Evolutionary conservation across 2,329 filamentous ascomycete species (phyloP), one percentile per base, ranked within the genome.

Genomic region (Drechslerella coelobrocha): DNA sequence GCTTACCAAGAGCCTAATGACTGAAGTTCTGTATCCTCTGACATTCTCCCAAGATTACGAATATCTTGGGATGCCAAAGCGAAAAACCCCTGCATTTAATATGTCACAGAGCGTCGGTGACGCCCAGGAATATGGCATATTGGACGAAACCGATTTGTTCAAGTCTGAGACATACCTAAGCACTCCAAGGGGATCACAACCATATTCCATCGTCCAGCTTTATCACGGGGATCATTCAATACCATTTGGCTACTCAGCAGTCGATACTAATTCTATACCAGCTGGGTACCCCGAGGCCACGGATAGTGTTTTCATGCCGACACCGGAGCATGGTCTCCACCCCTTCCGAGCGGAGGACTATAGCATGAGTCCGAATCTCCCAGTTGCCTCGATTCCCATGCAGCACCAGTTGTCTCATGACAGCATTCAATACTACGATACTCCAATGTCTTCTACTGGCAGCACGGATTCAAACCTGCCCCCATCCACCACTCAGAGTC

Each of bases 51-150:
- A 71, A 41, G 59, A 71, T 29, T 71, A 71, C 59, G 66, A 52
- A 54, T 71, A 71, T 31, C 56, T 71, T 55, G 66, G 53, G 26
- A 71, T 71, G 66, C 66, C 66, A 24, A 71, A 71, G 47, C 37
- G 66, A 63, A 61, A 61, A 34, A 17, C 66, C 27, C 62, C 66
- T 10, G 52, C n/a, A 14, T 55, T 53, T 24, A 52, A 39, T n/a
- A 23, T 71, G 2, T 19, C 66, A 17, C 50, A 47, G 7, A 43
- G 14, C 29, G 60, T 39, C 10, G 66, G 60, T 17, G 53, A 53
- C 27, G 34, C 66, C 27, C 53, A 63, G 8, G 59, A 62, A 2
- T 71, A 63, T 43, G 54, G 54, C 19, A 63, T 71, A 12, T 39
- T 71, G 29, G 66, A 71, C 27, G 66, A 71, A 31, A 63, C 26